These are phyloP conservation scores for Carnegiea gigantea DNA, from an alignment of 179 eudicot species.

Conservation along the genomic window DNA sequence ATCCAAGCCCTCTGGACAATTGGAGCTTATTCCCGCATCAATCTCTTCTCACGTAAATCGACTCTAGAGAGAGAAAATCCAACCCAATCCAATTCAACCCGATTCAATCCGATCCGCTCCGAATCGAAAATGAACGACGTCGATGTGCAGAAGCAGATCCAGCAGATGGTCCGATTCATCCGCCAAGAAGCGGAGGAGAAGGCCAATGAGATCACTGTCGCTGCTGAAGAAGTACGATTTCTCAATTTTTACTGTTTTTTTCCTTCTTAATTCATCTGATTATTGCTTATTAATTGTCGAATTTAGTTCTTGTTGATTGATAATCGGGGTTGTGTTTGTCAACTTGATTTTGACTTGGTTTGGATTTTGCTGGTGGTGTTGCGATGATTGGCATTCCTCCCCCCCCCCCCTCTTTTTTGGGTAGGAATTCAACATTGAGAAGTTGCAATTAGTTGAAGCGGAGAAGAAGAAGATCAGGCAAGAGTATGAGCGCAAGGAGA, in stretches of 20 bases:
- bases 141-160: constrained; percentile 97
- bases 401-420: no score
- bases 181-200: constrained; percentile 99
- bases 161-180: constrained; percentile 99
- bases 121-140: constrained; percentile 80
- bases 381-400: constrained; percentile 3
- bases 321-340: not conserved
- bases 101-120: not conserved
- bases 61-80: constrained; percentile 6
- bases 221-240: constrained; percentile 85
- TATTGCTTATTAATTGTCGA: not conserved
- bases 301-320: not conserved
- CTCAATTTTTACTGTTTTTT: not conserved
- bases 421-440: constrained; percentile 94
- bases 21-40: not conserved
- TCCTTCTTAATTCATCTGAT: not conserved
- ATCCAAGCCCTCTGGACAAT: not conserved
- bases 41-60: not conserved
- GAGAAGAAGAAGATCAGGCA: constrained; percentile 96
- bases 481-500: constrained; percentile 93
- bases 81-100: not conserved
- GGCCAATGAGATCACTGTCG: constrained; percentile 94
- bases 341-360: constrained; percentile 7
- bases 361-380: constrained; percentile 10
- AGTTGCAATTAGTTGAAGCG: constrained; percentile 85